phyloP scores from a whole-genome alignment of 2,329 filamentous ascomycete species.

The Cladobotryum mycophilum region DNA sequence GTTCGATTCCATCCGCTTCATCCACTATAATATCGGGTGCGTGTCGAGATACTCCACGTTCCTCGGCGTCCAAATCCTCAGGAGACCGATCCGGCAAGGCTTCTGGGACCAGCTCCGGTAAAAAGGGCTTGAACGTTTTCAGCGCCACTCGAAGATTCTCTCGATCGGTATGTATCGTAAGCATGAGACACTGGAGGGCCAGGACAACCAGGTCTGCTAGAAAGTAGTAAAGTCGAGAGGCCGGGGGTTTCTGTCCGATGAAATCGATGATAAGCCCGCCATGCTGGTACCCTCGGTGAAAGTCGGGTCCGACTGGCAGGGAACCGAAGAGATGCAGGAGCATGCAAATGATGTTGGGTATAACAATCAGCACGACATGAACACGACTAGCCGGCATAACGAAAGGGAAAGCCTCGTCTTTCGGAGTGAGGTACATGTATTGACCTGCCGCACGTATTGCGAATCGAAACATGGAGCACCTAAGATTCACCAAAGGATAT shows the following conservation, averaged over 20 bases:
- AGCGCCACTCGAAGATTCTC: conserved; percentile 49
- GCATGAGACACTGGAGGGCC: conserved; percentile 55
- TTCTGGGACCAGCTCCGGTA: conserved; percentile 24
- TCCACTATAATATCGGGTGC: conserved; percentile 28
- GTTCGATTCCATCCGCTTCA: conserved; percentile 39
- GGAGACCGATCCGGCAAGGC: conserved; percentile 22
- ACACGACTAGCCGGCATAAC: conserved; percentile 49
- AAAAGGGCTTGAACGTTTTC: conserved; percentile 31
- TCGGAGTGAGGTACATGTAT: conserved; percentile 58
- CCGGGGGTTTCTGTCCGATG: conserved; percentile 58
- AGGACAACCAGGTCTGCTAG: conserved; percentile 51
- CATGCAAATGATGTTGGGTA: conserved; percentile 55
- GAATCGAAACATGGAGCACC: conserved; percentile 60
- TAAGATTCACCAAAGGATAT: conserved; percentile 23
- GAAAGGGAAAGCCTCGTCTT: conserved; percentile 49
- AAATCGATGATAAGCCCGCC: conserved; percentile 63
- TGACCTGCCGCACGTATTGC: conserved; percentile 53
- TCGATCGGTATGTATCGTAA: conserved; percentile 55
- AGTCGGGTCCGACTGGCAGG: conserved; percentile 52
- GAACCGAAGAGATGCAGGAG: conserved; percentile 52
- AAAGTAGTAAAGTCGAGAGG: conserved; percentile 49
- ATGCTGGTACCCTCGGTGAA: conserved; percentile 58
- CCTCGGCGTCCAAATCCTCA: conserved; percentile 52
- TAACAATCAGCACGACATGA: conserved; percentile 52
- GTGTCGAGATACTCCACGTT: conserved; percentile 44